Base-by-base conservation (phyloP, 2,329 filamentous ascomycete species). In the Biscogniauxia marginata region DNA sequence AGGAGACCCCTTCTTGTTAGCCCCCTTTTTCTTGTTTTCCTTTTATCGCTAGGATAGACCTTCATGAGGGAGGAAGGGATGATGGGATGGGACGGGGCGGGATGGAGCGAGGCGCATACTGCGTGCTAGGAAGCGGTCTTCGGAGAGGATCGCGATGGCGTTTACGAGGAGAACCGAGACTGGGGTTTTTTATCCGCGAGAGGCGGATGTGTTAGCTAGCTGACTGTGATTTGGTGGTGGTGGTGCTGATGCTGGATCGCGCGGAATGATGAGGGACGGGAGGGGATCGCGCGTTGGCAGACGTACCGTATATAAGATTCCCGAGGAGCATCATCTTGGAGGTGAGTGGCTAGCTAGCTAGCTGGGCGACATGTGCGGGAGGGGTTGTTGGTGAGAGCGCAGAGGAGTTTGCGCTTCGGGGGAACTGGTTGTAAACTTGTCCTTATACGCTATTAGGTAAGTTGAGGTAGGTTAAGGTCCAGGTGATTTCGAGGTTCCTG, bases 101-200 rank as follows among this genome's bases (percentile, higher is more conserved):
- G 22, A 22, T 24, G 16, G 18, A 16, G 48, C 22, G 46, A 20
- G 53, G 56, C 59, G 74, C 81, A 64, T 86, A 91, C 89, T 92
- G 75, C 91, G 86, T 54, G 88, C 89, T 64, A 96, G 89, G 75
- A 96, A 96, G 60, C 92, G 89, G 77, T 96, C 92, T 84, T 96
- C 93, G 67, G 91, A 96, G 63, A 98, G 88, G 70, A 97, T 86
- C 62, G 93, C 91, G 71, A 98, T 88, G 64, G 91, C 91, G 76
- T 99, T 99, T 76, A 95, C 87, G 71, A 98, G 84, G 69, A 98
- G 90, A 72, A 96, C 81, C 65, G 86, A 83, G 64, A 93, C 90
- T 92, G 68, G n/a, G n/a, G n/a, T n/a, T n/a, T n/a, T n/a, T n/a
- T 20, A 16, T 45, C 7, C 8, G 25, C 8, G 25, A 11, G 13